A percentile compares a stretch with the other conserved stretches of the same genome.
These are phyloP conservation scores for Omphalotus guepiniiformis DNA, from an alignment of 768 basidiomycete genomes.

Conservation along the genomic window DNA sequence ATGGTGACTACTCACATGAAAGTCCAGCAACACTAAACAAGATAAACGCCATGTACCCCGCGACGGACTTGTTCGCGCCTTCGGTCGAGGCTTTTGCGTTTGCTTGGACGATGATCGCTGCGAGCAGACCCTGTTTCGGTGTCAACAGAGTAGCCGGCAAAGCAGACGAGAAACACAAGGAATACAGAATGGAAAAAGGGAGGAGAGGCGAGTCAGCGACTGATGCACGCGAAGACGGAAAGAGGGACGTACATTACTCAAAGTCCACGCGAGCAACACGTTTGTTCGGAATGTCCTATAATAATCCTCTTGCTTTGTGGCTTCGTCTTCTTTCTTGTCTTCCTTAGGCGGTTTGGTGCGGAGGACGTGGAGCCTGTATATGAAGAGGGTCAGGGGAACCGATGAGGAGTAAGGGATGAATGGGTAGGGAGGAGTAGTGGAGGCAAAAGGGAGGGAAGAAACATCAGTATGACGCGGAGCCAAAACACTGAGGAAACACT, in stretches of 20 bases:
- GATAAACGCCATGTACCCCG: conserved; percentile 87
- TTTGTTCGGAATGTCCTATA: conserved; percentile 90
- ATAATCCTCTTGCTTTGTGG: conserved; percentile 78
- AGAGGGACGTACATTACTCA: conserved; percentile 67
- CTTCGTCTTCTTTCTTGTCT: conserved; percentile 55
- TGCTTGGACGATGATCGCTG: conserved; percentile 61
- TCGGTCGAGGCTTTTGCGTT: conserved; percentile 45
- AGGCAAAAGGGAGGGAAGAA: no score
- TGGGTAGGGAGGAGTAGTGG: no score
- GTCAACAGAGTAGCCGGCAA: conserved; percentile 12
- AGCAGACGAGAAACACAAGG: not conserved
- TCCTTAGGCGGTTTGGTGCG: conserved; percentile 73
- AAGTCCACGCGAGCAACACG: conserved; percentile 84
- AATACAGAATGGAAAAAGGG: not conserved
- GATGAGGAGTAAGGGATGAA: not conserved
- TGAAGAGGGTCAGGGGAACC: not conserved
- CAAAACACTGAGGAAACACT: no score
- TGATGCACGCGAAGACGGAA: no score
- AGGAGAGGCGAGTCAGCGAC: no score
- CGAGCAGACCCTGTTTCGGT: conserved; percentile 67
- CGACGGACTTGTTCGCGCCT: conserved; percentile 53
- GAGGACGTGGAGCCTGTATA: conserved; percentile 64
- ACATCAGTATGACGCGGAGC: no score
- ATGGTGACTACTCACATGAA: conserved; percentile 57
- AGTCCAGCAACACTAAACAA: conserved; percentile 86